Percentiles rank a stretch among this genome's conserved stretches.
These are phyloP conservation scores for Quercus alba DNA, from an alignment of 306 rosid species.

Conservation along the genomic window DNA sequence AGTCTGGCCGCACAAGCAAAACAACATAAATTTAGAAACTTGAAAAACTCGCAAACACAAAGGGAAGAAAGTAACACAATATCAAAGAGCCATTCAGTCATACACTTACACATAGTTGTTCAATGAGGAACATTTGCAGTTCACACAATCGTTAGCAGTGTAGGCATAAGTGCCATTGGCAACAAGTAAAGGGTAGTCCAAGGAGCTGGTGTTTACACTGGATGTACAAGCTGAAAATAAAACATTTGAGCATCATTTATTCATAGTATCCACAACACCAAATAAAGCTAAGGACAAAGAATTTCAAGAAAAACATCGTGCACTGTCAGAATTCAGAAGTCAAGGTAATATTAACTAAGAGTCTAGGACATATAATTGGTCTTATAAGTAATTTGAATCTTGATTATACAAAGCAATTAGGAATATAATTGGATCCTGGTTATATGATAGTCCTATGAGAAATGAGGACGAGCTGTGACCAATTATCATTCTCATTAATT, in stretches of 20 bases:
- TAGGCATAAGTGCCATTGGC: conserved; percentile 42
- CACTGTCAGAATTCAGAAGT: no score
- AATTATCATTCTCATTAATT: not conserved
- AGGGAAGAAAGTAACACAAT: no score
- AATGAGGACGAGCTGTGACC: not conserved
- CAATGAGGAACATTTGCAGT: conserved; percentile 51
- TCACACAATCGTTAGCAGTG: conserved; percentile 68
- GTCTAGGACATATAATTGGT: not conserved
- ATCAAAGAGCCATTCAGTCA: not conserved
- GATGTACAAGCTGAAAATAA: conserved; percentile 62
- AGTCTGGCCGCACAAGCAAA: conserved; percentile 31
- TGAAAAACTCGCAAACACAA: not conserved
- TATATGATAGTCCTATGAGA: not conserved
- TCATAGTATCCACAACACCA: not conserved
- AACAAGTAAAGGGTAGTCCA: conserved; percentile 58
- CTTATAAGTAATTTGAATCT: not conserved
- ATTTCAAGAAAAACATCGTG: not conserved
- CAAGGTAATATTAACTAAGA: no score
- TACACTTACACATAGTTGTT: conserved; percentile 45
- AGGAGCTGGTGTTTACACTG: conserved; percentile 30
- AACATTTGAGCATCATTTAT: not conserved
- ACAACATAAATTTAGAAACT: not conserved
- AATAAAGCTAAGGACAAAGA: not conserved
- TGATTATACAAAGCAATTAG: not conserved
- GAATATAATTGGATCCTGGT: not conserved